phyloP scores from a whole-genome alignment of 2,329 filamentous ascomycete genomes.

The Fusarium sp. region DNA sequence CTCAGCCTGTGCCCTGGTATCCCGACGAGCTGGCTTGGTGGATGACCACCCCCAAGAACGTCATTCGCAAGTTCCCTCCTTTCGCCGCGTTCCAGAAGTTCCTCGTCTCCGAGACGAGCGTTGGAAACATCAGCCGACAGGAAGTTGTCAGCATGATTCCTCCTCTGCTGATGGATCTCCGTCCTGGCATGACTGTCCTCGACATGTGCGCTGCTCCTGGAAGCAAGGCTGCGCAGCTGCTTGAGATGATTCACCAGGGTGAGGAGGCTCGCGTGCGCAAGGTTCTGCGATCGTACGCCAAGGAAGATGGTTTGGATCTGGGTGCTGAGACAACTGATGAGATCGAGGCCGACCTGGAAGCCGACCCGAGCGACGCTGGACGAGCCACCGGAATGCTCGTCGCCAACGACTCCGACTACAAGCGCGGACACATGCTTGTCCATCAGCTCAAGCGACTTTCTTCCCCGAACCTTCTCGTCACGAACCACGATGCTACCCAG shows the following conservation, averaged over 20 bases:
- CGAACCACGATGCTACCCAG: slow-evolving; percentile 96
- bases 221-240: slow-evolving; percentile 95
- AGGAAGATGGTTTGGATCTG: slow-evolving; percentile 71
- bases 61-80: slow-evolving; percentile 92
- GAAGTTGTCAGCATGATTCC: slow-evolving; percentile 99
- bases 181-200: slow-evolving; percentile 91
- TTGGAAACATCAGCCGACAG: slow-evolving; percentile 97
- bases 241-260: slow-evolving; percentile 93
- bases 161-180: slow-evolving; percentile 90
- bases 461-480: slow-evolving; percentile 96
- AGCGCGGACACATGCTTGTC: slow-evolving; percentile 95
- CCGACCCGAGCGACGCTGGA: slow-evolving; percentile 81
- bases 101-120: slow-evolving; percentile 95
- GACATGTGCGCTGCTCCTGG: slow-evolving; percentile 98
- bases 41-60: slow-evolving; percentile 98
- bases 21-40: slow-evolving; percentile 95
- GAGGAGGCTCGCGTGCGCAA: slow-evolving; percentile 89
- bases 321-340: slow-evolving; percentile 64
- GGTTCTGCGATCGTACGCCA: slow-evolving; percentile 75
- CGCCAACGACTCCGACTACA: slow-evolving; percentile 97
- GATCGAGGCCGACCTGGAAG: slow-evolving; percentile 67
- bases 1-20: slow-evolving; percentile 89
- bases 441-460: slow-evolving; percentile 98
- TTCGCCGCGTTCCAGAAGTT: slow-evolving; percentile 98
- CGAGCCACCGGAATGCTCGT: slow-evolving; percentile 92